Conservation (phyloP, 2,329 filamentous ascomycete species). For the Microcyclospora pomicola region DNA sequence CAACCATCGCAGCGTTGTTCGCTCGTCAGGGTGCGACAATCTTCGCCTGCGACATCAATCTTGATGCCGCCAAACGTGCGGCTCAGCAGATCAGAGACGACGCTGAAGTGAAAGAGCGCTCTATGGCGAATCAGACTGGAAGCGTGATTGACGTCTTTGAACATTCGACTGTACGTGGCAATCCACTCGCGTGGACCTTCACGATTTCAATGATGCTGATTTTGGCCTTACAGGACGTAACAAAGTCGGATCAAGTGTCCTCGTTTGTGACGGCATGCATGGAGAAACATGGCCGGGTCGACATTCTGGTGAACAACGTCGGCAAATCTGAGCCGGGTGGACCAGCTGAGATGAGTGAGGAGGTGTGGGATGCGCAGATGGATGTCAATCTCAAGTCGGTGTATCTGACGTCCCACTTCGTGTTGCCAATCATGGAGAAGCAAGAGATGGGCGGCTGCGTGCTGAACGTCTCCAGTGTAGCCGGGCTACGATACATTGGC, state of each 20-base stretch:
- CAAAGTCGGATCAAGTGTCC: constrained; percentile 38
- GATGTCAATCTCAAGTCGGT: constrained; percentile 44
- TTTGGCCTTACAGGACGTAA: constrained; percentile 32
- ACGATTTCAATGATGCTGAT: background rate
- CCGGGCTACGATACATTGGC: constrained; percentile 38
- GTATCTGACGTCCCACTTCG: constrained; percentile 39
- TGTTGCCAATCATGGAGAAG: constrained; percentile 41
- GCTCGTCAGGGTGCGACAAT: constrained; percentile 36
- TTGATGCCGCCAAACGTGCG: constrained; percentile 14
- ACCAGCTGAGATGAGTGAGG: constrained; percentile 36
- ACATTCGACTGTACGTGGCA: constrained; percentile 9
- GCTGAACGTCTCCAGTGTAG: constrained; percentile 29
- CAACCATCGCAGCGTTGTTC: constrained; percentile 33
- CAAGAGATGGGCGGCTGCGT: constrained; percentile 32
- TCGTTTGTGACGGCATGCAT: constrained; percentile 39
- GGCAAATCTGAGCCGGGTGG: constrained; percentile 42
- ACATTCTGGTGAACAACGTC: constrained; percentile 49
- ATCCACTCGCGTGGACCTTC: background rate
- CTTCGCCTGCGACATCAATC: constrained; percentile 38
- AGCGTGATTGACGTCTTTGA: constrained; percentile 9
- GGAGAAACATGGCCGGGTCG: constrained; percentile 40
- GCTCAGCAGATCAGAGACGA: constrained; percentile 12
- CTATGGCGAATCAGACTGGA: no score
- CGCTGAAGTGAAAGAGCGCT: constrained; percentile 5
- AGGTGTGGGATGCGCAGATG: constrained; percentile 39